phyloP scores from a whole-genome alignment of 495 filamentous ascomycete species.

The Coniosporium apollinis region DNA sequence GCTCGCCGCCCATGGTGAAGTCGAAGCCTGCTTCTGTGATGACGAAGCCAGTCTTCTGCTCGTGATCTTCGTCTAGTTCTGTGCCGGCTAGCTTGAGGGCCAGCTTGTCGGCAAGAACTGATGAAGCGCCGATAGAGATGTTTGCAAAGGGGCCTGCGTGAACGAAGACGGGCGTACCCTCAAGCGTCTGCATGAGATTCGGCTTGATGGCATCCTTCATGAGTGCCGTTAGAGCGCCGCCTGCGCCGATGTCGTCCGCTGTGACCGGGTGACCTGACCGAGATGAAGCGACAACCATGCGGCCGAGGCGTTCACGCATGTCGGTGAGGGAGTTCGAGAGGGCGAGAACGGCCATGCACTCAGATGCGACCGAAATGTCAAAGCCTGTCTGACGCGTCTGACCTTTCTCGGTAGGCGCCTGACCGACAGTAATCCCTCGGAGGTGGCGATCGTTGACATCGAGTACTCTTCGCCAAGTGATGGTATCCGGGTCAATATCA shows the following conservation, averaged over 20 bases:
- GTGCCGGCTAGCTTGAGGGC: conserved; percentile 92
- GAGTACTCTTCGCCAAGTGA: conserved; percentile 90
- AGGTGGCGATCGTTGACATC: conserved; percentile 96
- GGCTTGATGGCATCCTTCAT: conserved; percentile 99
- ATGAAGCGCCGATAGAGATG: conserved; percentile 92
- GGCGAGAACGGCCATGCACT: conserved; percentile 96
- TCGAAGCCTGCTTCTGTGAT: conserved; percentile 97
- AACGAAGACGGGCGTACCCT: conserved; percentile 93
- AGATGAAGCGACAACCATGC: conserved; percentile 93
- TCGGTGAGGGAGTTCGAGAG: conserved; percentile 75
- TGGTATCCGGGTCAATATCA: conserved; percentile 91
- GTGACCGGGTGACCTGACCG: conserved; percentile 77
- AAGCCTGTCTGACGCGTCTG: conserved; percentile 73
- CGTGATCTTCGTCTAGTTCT: conserved; percentile 79
- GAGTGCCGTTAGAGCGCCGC: conserved; percentile 79
- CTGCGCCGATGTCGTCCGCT: conserved; percentile 85
- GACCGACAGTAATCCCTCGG: conserved; percentile 71
- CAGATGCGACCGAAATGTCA: conserved; percentile 92
- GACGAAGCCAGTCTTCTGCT: conserved; percentile 79
- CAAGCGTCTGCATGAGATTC: conserved; percentile 95
- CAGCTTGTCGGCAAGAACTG: conserved; percentile 84
- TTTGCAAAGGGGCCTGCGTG: conserved; percentile 97
- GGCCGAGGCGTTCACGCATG: conserved; percentile 84
- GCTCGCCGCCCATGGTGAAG: conserved; percentile 98
- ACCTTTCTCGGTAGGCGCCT: conserved; percentile 79